These are phyloP conservation scores for Actinomortierella ambigua DNA, from an alignment of 371 early-diverging fungal species.

Conservation along the genomic window DNA sequence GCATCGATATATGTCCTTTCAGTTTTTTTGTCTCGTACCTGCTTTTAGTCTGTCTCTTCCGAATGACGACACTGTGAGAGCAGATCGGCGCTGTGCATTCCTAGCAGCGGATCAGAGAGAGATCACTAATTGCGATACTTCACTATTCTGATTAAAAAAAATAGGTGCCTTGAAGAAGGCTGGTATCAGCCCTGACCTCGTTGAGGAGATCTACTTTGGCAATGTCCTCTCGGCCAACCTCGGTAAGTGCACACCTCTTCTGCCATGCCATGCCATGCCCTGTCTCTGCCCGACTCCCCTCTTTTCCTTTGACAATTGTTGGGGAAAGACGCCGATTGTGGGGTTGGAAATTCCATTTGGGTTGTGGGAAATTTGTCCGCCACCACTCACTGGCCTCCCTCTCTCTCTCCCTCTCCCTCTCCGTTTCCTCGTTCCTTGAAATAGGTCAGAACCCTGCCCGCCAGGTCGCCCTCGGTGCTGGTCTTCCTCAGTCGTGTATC, in stretches of 20 bases:
- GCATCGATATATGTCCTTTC: too few species aligned
- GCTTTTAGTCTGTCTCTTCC: too few species aligned
- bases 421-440: slow-evolving; percentile 6
- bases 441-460: slow-evolving; percentile 96
- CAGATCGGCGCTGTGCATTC: too few species aligned
- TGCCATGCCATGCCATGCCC: background rate
- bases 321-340: too few species aligned
- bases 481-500: slow-evolving; percentile 71
- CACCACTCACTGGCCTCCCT: too few species aligned
- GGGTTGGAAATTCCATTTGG: too few species aligned
- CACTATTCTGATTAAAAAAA: slow-evolving; percentile 1
- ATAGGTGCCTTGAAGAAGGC: slow-evolving; percentile 76
- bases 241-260: slow-evolving; percentile 22
- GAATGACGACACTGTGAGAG: too few species aligned
- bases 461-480: slow-evolving; percentile 93
- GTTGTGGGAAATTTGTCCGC: too few species aligned
- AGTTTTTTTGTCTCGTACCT: too few species aligned
- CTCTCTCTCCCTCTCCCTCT: slow-evolving; percentile 6
- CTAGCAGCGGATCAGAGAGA: too few species aligned
- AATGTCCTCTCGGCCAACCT: slow-evolving; percentile 86
- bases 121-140: slow-evolving; percentile 1
- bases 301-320: too few species aligned
- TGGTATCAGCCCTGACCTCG: slow-evolving; percentile 66
- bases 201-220: slow-evolving; percentile 88
- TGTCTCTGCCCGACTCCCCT: background rate